These are phyloP conservation scores for Oxalis stricta DNA, from an alignment of 441 rosid species.

Conservation along the genomic window DNA sequence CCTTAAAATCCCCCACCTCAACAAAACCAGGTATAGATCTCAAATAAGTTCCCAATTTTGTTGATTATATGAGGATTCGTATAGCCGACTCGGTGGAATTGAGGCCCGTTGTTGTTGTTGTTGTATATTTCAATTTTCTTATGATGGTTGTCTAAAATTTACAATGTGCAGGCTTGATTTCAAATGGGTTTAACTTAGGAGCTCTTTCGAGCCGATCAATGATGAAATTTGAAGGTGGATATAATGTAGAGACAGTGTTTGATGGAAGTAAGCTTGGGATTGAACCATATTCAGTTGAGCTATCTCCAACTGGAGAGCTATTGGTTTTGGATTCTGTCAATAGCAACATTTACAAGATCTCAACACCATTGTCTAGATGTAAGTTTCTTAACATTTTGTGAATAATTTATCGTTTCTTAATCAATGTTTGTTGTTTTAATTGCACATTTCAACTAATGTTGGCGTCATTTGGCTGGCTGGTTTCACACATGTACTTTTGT, in stretches of 20 bases:
- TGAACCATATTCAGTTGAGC: conserved; percentile 40
- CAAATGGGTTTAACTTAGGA: conserved; percentile 11
- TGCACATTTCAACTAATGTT: not conserved
- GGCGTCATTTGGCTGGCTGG: conserved; percentile 1
- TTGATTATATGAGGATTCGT: too few relatives aligned
- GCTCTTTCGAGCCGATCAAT: conserved; percentile 50
- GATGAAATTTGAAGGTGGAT: conserved; percentile 66
- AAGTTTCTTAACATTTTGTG: conserved; percentile 10
- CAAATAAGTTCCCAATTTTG: conserved; percentile 1
- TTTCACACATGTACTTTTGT: too few relatives aligned
- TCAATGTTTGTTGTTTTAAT: not conserved
- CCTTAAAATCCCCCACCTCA: conserved; percentile 39
- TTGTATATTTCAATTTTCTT: not conserved
- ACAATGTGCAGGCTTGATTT: not conserved
- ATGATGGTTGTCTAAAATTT: not conserved
- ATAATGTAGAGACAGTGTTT: conserved; percentile 61
- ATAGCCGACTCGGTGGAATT: too few relatives aligned
- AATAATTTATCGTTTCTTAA: not conserved
- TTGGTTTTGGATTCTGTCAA: conserved; percentile 48
- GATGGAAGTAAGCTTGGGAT: conserved; percentile 66
- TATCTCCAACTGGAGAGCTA: conserved; percentile 45
- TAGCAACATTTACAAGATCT: conserved; percentile 50
- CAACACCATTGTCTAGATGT: conserved; percentile 55
- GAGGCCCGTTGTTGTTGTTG: too few relatives aligned
- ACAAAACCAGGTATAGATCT: conserved; percentile 29